Percentiles rank a stretch among this genome's conserved stretches.
These are phyloP conservation scores for Globisporangium perplexum DNA, from an alignment of 352 stramenopile genomes.

Conservation along the genomic window DNA sequence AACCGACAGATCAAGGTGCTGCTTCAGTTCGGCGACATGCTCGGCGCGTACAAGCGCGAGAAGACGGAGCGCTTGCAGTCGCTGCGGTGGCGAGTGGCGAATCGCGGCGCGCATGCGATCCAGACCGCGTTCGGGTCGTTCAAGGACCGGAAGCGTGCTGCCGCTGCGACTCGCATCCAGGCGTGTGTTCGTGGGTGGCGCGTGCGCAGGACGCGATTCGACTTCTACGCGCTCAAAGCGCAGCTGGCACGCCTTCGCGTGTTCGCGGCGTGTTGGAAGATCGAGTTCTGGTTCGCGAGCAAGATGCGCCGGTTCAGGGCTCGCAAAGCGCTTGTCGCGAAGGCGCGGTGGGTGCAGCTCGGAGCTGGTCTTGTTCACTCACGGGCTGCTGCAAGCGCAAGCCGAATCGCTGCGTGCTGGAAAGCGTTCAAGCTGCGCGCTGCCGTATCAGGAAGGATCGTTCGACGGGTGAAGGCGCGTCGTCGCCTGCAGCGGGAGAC, in stretches of 20 bases:
- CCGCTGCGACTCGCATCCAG: slow-evolving; percentile 17
- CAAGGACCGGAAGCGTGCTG: slow-evolving; percentile 14
- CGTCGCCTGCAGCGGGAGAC: slow-evolving; percentile 1
- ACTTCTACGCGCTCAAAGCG: slow-evolving; percentile 35
- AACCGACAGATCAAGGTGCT: slow-evolving; percentile 26
- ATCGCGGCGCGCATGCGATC: slow-evolving; percentile 26
- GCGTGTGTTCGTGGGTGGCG: slow-evolving; percentile 27
- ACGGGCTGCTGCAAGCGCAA: not conserved
- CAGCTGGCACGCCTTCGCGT: slow-evolving; percentile 30
- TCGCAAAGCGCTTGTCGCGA: slow-evolving; percentile 14
- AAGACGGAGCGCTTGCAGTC: slow-evolving; percentile 14
- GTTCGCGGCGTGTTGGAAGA: slow-evolving; percentile 39
- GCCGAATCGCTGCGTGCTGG: slow-evolving; percentile 31
- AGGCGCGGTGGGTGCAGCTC: not conserved
- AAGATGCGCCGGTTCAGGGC: slow-evolving; percentile 14
- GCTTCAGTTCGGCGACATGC: slow-evolving; percentile 23
- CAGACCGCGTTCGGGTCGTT: slow-evolving; percentile 23
- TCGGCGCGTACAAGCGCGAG: slow-evolving; percentile 24
- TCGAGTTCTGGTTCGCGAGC: slow-evolving; percentile 42
- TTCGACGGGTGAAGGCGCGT: not conserved
- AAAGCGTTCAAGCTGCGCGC: slow-evolving; percentile 18
- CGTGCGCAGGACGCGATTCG: slow-evolving; percentile 26
- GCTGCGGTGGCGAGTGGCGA: slow-evolving; percentile 23
- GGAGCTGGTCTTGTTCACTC: not conserved
- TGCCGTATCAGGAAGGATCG: slow-evolving; percentile 14